Percentiles rank a stretch among this genome's conserved stretches.
These are phyloP conservation scores for Cadophora gregata DNA, from an alignment of 2,329 filamentous ascomycete genomes.

Conservation along the genomic window DNA sequence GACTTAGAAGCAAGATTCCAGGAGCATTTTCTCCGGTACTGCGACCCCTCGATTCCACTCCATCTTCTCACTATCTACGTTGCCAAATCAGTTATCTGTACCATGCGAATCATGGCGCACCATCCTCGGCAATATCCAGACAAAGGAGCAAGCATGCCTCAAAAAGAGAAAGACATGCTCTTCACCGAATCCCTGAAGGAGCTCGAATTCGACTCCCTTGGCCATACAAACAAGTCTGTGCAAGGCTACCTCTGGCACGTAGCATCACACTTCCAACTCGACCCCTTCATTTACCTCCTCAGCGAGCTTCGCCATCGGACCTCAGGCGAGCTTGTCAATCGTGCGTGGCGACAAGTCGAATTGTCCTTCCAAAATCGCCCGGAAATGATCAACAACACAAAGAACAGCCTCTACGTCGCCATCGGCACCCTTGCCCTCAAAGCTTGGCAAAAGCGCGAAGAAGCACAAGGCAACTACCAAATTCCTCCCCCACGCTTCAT, in stretches of 20 bases:
- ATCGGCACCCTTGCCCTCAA: constrained; percentile 42
- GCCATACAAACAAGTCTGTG: constrained; percentile 40
- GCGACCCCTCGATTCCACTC: constrained; percentile 49
- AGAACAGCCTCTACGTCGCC: constrained; percentile 40
- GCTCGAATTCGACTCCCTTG: constrained; percentile 44
- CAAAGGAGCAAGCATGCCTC: constrained; percentile 41
- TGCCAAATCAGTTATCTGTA: constrained; percentile 40
- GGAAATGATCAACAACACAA: constrained; percentile 40
- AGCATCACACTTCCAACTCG: constrained; percentile 45
- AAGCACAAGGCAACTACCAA: constrained; percentile 28
- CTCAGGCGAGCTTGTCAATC: constrained; percentile 40
- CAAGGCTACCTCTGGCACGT: constrained; percentile 46
- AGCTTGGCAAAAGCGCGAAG: constrained; percentile 42
- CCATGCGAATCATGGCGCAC: constrained; percentile 44
- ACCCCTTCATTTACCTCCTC: constrained; percentile 46
- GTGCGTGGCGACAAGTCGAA: constrained; percentile 43
- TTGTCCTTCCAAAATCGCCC: constrained; percentile 41
- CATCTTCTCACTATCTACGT: constrained; percentile 44
- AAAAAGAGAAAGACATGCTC: constrained; percentile 44
- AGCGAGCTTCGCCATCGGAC: constrained; percentile 44
- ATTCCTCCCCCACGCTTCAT: constrained; percentile 33
- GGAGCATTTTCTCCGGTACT: constrained; percentile 49
- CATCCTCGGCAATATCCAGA: constrained; percentile 43
- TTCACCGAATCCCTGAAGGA: constrained; percentile 47
- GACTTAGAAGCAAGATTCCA: constrained; percentile 46